A percentile compares a stretch with the other conserved stretches of the same genome.
Conservation (phyloP, 352 stramenopile genomes). For the Pythium brachiatum region DNA sequence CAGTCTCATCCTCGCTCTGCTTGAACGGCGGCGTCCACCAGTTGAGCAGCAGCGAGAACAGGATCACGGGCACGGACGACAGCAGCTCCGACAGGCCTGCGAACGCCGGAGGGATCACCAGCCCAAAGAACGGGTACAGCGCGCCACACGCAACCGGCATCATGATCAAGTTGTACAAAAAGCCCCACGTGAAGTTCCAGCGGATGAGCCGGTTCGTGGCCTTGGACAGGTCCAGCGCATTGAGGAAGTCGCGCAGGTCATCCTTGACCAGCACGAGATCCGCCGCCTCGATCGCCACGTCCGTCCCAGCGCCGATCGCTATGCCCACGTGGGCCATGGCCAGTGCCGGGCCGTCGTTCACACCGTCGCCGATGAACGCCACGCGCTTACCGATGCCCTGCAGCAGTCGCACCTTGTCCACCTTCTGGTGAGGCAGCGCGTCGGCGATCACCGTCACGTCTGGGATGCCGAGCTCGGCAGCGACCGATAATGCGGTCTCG, state of each 20-base stretch:
- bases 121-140: conserved; percentile 53
- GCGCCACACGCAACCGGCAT: conserved; percentile 72
- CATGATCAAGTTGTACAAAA: conserved; percentile 73
- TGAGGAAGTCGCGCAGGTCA: conserved; percentile 63
- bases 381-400: conserved; percentile 70
- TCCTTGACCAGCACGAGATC: conserved; percentile 77
- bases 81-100: conserved; percentile 71
- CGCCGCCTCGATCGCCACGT: conserved; percentile 67
- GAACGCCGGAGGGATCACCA: conserved; percentile 65
- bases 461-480: conserved; percentile 44
- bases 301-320: conserved; percentile 59
- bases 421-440: conserved; percentile 72
- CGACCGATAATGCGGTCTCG: conserved; percentile 54
- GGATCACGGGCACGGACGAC: conserved; percentile 74
- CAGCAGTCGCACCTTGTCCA: conserved; percentile 67
- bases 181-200: conserved; percentile 73
- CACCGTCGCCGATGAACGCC: conserved; percentile 70
- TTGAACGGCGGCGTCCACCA: conserved; percentile 53
- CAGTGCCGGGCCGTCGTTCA: conserved; percentile 73
- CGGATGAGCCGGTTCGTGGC: conserved; percentile 68
- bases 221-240: conserved; percentile 55
- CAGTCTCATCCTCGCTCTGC: conserved; percentile 8
- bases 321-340: conserved; percentile 68
- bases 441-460: conserved; percentile 60
- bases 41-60: conserved; percentile 74